A percentile compares a stretch with the other conserved stretches of the same genome.
Evolutionary conservation across 208 protist genomes (phyloP).

Genomic region (Acanthamoeba comandoni): DNA sequence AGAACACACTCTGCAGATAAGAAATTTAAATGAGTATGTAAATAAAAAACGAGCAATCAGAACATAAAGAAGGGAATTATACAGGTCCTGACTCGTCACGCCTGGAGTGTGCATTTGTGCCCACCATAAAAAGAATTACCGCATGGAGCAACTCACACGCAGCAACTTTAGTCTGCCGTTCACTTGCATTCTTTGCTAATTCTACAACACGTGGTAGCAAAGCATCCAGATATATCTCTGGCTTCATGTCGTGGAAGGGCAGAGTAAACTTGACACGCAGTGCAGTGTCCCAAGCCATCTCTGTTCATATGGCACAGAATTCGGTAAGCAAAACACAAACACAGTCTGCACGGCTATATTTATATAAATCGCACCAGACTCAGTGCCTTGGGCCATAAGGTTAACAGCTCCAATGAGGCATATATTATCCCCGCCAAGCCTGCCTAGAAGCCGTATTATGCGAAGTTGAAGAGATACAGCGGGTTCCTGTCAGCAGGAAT

Average conservation of each 20-base stretch:
- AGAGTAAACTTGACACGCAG: conserved; percentile 73
- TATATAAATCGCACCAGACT: neutral
- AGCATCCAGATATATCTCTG: conserved; percentile 86
- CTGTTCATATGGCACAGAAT: neutral
- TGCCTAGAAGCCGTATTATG: conserved; percentile 83
- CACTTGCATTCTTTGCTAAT: conserved; percentile 87
- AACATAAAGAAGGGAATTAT: neutral
- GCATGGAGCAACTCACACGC: conserved; percentile 92
- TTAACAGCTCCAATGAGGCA: conserved; percentile 70
- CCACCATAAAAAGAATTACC: conserved; percentile 89
- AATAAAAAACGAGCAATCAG: neutral
- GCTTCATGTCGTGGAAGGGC: conserved; percentile 74
- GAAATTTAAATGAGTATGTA: neutral
- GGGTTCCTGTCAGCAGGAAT: conserved; percentile 68
- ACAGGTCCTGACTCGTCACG: conserved; percentile 23
- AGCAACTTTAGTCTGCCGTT: conserved; percentile 88
- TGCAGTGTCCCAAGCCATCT: conserved; percentile 83
- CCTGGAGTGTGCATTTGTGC: conserved; percentile 80
- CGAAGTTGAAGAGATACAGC: conserved; percentile 79
- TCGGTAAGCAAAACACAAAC: neutral
- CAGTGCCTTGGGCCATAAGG: conserved; percentile 3
- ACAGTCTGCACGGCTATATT: neutral
- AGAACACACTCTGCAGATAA: conserved; percentile 68
- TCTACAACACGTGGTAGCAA: conserved; percentile 88
- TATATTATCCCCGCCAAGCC: conserved; percentile 82